Base-by-base conservation (phyloP, 805 yeast genomes). In the Monosporozyma siamensis region DNA sequence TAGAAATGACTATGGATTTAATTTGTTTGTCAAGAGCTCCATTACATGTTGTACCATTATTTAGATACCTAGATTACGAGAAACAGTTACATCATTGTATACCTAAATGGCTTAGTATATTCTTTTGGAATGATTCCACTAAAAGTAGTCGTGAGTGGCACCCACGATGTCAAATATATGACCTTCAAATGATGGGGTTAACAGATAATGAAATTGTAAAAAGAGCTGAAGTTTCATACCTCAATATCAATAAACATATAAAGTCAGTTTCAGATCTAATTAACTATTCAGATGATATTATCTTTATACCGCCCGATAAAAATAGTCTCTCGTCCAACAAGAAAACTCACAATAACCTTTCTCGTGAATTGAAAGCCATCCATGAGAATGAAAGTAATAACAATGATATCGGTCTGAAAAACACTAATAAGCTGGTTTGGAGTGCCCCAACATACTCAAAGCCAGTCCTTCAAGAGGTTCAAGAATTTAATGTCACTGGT, bases 151-250 rank as follows among this genome's bases (percentile, higher is more conserved):
- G 49, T 20, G 82, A 77, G 50, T 90, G 97, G 97, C 74, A 82
- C n/a, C 97, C 98, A 0, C 69, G 92, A 27, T 88, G 97, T 61
- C 87, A 86, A 53, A 89, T 92, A 40, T 90, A 92, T 60, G 97
- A 90, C 54, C 64, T 92, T 15, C 97, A 92, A 59, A 92, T 92
- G 97, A 90, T 90, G 94, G 97, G 97, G 0, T 75, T 92, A 6
- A 87, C 90, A 81, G 97, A 90, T 54, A 86, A 85, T 52, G 96
- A 92, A 54, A 68, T 80, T 44, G 77, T 79, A 49, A 77, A 82
- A 10, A 56, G 56, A 22, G 75, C 82, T 6, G 75, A 78, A 7
- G 74, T 89, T 9, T 80, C 78, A 14, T 72, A 80, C 40, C 63
- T 88, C 40, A 70, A 67, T 10, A 53, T 52, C 1, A 45, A 57